Evolutionary conservation across 176 grass and related monocot species (phyloP).

Genomic region (Ensete ventricosum): DNA sequence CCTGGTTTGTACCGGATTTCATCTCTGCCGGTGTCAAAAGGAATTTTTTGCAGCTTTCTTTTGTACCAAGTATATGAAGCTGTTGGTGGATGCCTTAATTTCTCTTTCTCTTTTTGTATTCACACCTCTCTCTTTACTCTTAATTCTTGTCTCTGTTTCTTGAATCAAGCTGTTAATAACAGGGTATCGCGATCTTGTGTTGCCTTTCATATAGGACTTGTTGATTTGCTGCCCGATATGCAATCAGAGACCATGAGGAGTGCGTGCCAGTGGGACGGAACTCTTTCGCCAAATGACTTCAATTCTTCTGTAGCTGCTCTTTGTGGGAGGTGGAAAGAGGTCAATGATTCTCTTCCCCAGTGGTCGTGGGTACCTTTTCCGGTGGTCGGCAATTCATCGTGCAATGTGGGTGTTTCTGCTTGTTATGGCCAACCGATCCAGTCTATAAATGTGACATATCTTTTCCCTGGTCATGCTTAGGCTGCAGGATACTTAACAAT

Average conservation of each 20-base stretch:
- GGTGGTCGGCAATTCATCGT: conserved; percentile 28
- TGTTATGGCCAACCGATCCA: not conserved
- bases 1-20: no score
- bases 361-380: conserved; percentile 56
- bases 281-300: conserved; percentile 41
- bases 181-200: not conserved
- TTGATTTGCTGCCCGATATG: not conserved
- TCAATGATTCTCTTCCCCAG: conserved; percentile 39
- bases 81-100: no score
- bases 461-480: conserved; percentile 26
- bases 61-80: no score
- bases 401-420: conserved; percentile 25
- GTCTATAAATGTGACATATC: not conserved
- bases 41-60: no score
- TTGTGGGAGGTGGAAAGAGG: conserved; percentile 48
- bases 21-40: no score
- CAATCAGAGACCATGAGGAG: conserved; percentile 29
- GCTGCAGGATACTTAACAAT: conserved; percentile 57
- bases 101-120: no score
- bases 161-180: no score
- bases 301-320: conserved; percentile 38
- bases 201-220: not conserved
- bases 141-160: no score
- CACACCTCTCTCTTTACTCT: no score
- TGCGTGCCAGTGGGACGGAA: conserved; percentile 31